Evolutionary conservation across 2,329 filamentous ascomycete genomes (phyloP), one percentile per base, ranked within the genome.

Genomic region (Gnomoniopsis smithogilvyi): DNA sequence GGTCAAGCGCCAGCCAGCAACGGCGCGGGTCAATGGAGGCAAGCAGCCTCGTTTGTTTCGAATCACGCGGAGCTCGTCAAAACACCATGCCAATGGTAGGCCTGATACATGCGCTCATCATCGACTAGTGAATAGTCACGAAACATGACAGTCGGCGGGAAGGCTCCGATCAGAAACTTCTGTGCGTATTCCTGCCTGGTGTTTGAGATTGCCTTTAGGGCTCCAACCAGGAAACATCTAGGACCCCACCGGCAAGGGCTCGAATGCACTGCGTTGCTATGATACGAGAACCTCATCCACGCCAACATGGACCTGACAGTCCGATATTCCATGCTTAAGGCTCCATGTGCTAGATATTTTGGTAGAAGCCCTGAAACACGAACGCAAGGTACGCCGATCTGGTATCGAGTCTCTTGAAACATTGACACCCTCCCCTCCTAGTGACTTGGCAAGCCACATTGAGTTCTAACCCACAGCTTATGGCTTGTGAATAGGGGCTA

Each of bases 351-450:
- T 41, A 53, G 49, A 50, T 33, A 12, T 22, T 45, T 22, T 43
- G 47, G 30, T 49, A 12, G 34, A 33, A 57, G 19, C 36, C 22
- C 60, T 62, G 60, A 62, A 62, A 62, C 60, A 49, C 57, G 33
- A 54, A 43, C 43, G 56, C 57, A 10, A 57, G 45, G 60, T 47
- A 26, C 19, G 50, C 45, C 46, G 54, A 60, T 57, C 50, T 62
- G 56, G 54, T 60, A 56, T 56, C 56, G 38, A 52, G 43, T 38
- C 26, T 56, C 45, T 51, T 57, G 60, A 62, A 62, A 62, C 60
- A 30, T 51, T 57, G 57, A 62, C 60, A 60, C 47, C 60, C 57
- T 51, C 53, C 57, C 36, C 33, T 38, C 43, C 45, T 33, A 48
- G 41, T 36, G 46, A 50, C 43, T 30, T 55, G 36, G 57, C 51